Evolutionary conservation across 2,329 filamentous ascomycete genomes (phyloP), one percentile per base, ranked within the genome.

Genomic region (Emericellopsis atlantica): DNA sequence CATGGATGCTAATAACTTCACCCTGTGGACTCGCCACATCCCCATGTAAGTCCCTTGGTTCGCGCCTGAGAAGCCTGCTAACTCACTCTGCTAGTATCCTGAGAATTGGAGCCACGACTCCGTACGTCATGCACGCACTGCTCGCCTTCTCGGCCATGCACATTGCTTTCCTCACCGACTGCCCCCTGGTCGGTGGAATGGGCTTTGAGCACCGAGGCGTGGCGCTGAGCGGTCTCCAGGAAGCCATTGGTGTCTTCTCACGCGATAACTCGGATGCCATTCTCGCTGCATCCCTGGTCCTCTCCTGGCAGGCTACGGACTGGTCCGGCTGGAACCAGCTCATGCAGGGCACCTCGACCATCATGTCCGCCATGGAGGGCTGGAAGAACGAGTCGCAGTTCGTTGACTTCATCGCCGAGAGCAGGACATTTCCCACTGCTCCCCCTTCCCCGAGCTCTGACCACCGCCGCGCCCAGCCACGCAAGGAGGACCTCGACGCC

Each of bases 271-370:
- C 87, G 2, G 90, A 98, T 62, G 88, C 89, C 35, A 81, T 95
- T 46, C 73, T 98, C 41, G 90, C 89, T 22, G 86, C 89, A 26
- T 95, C 90, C 22, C 78, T 95, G 36, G 75, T 96, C 37, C 73
- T 98, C 39, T 93, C 89, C 32, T 96, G 92, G 89, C 90, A 96
- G 66, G 85, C 87, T 42, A 92, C 82, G 45, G 90, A 96, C 66
- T 96, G 89, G 90, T 81, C 82, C 59, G 84, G 81, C 62, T 96
- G 90, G 90, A 87, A 83, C 47, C 89, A 89, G 49, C 69, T 95
- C 45, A 92, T 95, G 70, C 84, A 90, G 54, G 90, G 89, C 44
- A 89, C 89, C 45, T 87, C 84, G 42, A 89, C 85, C 42, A 87
- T 96, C 40, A 83, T 95, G 49, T 80, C 87, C 52, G 83, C 85